Conservation (phyloP, 108 stramenopile genomes). For the Cyclotella kingstonii region DNA sequence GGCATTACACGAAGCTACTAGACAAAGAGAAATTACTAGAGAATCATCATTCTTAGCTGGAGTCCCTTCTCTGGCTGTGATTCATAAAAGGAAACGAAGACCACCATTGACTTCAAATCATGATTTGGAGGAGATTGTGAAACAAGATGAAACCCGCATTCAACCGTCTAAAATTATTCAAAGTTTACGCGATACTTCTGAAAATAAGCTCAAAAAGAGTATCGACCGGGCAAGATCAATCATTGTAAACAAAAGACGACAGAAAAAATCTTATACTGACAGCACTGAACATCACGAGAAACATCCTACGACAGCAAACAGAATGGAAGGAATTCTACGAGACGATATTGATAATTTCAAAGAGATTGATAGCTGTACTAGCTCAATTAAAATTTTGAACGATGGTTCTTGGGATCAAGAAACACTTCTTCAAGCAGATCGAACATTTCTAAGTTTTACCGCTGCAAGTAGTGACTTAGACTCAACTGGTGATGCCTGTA, state of each 20-base stretch:
- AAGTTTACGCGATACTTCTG: constrained; percentile 4
- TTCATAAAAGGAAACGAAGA: constrained; percentile 16
- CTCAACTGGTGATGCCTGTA: too few relatives aligned
- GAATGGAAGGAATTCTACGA: too few relatives aligned
- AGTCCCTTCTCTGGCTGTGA: constrained; percentile 22
- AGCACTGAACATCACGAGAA: too few relatives aligned
- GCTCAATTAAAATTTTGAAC: too few relatives aligned
- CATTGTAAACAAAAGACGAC: constrained; percentile 3
- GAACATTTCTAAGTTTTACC: too few relatives aligned
- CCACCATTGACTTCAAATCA: neutral
- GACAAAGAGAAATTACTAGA: constrained; percentile 43
- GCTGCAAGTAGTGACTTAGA: too few relatives aligned
- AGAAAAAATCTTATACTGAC: too few relatives aligned
- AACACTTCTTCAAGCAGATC: too few relatives aligned
- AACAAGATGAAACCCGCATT: constrained; percentile 1
- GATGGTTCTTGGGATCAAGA: too few relatives aligned
- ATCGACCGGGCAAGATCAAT: constrained; percentile 3
- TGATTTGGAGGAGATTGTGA: neutral
- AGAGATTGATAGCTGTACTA: too few relatives aligned
- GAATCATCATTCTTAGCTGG: constrained; percentile 13
- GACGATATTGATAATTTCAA: too few relatives aligned
- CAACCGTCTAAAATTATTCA: constrained; percentile 8
- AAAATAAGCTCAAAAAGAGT: constrained; percentile 6
- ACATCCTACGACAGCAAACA: too few relatives aligned
- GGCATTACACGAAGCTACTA: constrained; percentile 36